A percentile compares a stretch with the other conserved stretches of the same genome.
These are phyloP conservation scores for Suhomyces canberraensis DNA, from an alignment of 805 yeast genomes.

Conservation along the genomic window DNA sequence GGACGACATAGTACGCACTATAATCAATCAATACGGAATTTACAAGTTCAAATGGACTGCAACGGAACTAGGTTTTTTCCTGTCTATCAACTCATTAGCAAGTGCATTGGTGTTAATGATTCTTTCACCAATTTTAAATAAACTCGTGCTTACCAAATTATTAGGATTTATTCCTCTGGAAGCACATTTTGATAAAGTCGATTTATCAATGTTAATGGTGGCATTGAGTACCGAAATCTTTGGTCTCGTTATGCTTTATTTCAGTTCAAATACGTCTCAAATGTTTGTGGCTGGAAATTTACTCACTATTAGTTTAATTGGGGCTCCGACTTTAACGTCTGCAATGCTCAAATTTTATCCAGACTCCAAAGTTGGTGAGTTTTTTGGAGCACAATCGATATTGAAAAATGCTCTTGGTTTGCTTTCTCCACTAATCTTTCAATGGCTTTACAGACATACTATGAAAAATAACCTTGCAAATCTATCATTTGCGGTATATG, in stretches of 20 bases:
- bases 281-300: slow-evolving; percentile 3
- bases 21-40: slow-evolving; percentile 17
- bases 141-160: slow-evolving; percentile 9
- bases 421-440: slow-evolving; percentile 45
- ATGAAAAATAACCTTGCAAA: not conserved
- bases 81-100: slow-evolving; percentile 14
- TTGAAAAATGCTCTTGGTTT: slow-evolving; percentile 49
- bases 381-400: slow-evolving; percentile 67
- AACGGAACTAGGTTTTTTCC: slow-evolving; percentile 13
- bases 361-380: slow-evolving; percentile 59
- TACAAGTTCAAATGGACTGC: slow-evolving; percentile 17
- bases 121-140: slow-evolving; percentile 15
- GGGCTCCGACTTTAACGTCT: slow-evolving; percentile 58
- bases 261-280: slow-evolving; percentile 2
- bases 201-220: slow-evolving; percentile 11
- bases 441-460: slow-evolving; percentile 40
- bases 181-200: slow-evolving; percentile 15
- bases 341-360: slow-evolving; percentile 59
- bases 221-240: slow-evolving; percentile 12
- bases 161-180: slow-evolving; percentile 11
- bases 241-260: slow-evolving; percentile 11
- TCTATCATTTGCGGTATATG: slow-evolving; percentile 2
- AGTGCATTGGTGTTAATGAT: slow-evolving; percentile 16
- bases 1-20: slow-evolving; percentile 15
- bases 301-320: slow-evolving; percentile 35